Base-by-base conservation (phyloP, 2,329 filamentous ascomycete species). In the Botrytis pseudocinerea region DNA sequence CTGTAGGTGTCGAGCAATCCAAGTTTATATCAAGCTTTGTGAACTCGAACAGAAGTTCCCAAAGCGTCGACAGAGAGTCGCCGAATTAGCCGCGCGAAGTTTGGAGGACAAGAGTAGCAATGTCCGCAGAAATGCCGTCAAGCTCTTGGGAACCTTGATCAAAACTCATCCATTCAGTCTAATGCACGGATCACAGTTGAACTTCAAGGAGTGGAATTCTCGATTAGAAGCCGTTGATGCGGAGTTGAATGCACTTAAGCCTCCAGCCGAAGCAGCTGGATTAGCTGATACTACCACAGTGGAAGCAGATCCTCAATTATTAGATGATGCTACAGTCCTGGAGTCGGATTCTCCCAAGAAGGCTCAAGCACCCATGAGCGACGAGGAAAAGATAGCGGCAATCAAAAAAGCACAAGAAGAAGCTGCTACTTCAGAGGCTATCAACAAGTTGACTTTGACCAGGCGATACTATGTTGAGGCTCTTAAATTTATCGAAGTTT, bases 51-150 rank as follows among this genome's bases (percentile, higher is more conserved):
- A 95, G 76, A 98, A 98, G 81, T 98, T 97, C 79, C 94, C 95
- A 54, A 98, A 98, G 83, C 89, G 95, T 72, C 88, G 96, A 74
- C 95, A 98, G 81, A 92, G 89, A 80, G 95, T 92, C 6, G 93
- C 95, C 2, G 94, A 98, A 81, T 85, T 98, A 40, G 95, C 96
- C 1, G 91, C 93, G 73, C 89, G 93, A 78, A 98, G 95, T 82
- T 86, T 99, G 4, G 93, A 98, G 82, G 97, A 99, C 84, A 98
- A 97, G 86, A 98, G 95, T 84, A 99, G 96, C 83, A 97, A 98
- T 79, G 96, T 99, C 46, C 89, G 96, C 75, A 89, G 95, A 73
- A 98, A 98, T 81, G 95, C 96, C 3, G 96, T 99, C 81, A 98
- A 97, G 82, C 85, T 99, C 10, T 87, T 99, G 1, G 93, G 91